A percentile compares a stretch with the other conserved stretches of the same genome.
phyloP scores from a whole-genome alignment of 2,329 filamentous ascomycete genomes.

The Clathrospora elynae region DNA sequence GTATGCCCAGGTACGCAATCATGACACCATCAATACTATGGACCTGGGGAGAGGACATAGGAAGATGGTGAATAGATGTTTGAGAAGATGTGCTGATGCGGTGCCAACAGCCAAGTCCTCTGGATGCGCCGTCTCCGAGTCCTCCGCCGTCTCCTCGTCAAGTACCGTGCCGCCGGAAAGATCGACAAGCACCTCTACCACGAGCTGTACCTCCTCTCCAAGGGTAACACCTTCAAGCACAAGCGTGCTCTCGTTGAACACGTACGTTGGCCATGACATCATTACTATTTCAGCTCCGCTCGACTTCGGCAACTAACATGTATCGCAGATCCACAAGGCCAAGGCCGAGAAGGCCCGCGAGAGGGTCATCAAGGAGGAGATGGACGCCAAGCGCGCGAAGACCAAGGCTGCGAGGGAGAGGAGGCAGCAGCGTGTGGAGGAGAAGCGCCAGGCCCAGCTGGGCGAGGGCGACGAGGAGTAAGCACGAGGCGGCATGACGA shows the following conservation, averaged over 20 bases:
- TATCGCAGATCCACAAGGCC: conserved; percentile 91
- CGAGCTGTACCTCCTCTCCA: conserved; percentile 99
- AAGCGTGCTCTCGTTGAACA: conserved; percentile 99
- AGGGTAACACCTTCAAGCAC: conserved; percentile 99
- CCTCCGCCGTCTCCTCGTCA: conserved; percentile 97
- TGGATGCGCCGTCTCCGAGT: conserved; percentile 99
- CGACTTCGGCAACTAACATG: conserved; percentile 34
- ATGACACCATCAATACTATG: conserved; percentile 22
- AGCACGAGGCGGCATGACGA: conserved; percentile 44
- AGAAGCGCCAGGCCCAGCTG: conserved; percentile 87
- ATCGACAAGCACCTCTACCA: conserved; percentile 99
- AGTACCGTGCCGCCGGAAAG: conserved; percentile 99
- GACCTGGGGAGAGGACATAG: conserved; percentile 7
- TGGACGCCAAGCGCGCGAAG: conserved; percentile 99
- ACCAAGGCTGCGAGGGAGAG: conserved; percentile 99
- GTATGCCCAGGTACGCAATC: conserved; percentile 88
- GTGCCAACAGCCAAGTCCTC: conserved; percentile 77
- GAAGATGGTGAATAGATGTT: conserved; percentile 14
- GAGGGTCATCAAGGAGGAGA: conserved; percentile 96
- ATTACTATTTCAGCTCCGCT: conserved; percentile 37
- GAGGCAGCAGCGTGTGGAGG: conserved; percentile 87
- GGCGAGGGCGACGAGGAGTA: conserved; percentile 68
- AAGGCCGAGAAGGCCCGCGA: conserved; percentile 99
- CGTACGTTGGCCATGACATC: conserved; percentile 69
- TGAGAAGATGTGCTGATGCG: conserved; percentile 39